Evolutionary conservation across 306 rosid genomes (phyloP).

Genomic region (Rosa lucieae): DNA sequence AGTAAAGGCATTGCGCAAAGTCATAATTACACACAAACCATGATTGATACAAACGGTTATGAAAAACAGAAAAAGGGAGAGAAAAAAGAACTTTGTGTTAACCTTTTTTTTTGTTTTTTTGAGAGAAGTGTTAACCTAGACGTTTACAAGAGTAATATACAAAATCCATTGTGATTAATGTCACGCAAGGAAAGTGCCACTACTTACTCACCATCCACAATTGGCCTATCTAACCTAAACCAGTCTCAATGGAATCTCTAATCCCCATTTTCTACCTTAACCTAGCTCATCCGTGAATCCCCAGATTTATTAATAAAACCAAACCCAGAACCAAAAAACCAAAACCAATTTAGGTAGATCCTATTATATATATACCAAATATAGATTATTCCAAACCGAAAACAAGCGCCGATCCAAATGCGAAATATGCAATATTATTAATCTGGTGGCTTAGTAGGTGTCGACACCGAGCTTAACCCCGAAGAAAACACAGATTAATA

Average conservation of each 20-base stretch:
- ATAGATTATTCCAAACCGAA: background rate
- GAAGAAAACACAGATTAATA: background rate
- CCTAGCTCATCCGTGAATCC: background rate
- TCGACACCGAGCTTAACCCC: conserved; percentile 6
- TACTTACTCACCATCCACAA: background rate
- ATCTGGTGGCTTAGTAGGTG: background rate
- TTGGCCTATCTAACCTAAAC: background rate
- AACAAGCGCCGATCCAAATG: background rate
- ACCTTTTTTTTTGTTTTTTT: background rate
- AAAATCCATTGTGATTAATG: background rate
- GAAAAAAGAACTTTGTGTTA: background rate
- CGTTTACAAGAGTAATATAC: background rate
- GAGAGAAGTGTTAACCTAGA: background rate
- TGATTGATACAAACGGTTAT: background rate
- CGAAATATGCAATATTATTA: background rate
- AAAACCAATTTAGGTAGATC: background rate
- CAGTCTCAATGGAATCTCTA: background rate
- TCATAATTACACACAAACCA: background rate
- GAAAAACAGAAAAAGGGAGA: background rate
- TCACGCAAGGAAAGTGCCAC: background rate
- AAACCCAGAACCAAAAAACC: background rate
- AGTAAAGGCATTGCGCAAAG: background rate
- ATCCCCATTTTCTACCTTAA: background rate
- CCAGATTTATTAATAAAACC: background rate
- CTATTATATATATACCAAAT: background rate